Conservation (phyloP, 2,329 filamentous ascomycete genomes). For the Bipolaris sorokiniana region DNA sequence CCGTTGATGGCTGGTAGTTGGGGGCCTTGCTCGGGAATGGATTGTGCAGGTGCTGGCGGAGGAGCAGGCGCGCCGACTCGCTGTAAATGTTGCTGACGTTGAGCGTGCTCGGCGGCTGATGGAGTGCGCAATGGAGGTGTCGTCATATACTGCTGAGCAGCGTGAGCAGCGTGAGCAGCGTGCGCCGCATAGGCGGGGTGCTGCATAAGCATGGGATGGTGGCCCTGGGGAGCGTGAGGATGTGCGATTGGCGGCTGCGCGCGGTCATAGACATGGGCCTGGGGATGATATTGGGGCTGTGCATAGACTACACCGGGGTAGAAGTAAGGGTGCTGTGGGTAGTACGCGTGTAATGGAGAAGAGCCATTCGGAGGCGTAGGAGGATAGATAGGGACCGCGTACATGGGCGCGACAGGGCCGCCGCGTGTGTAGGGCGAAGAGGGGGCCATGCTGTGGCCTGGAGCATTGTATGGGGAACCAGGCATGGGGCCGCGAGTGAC, state of each 20-base stretch:
- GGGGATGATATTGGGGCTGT: constrained; percentile 38
- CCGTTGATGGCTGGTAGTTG: constrained; percentile 47
- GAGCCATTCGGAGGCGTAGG: constrained; percentile 51
- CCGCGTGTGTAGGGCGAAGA: constrained; percentile 55
- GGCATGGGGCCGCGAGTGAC: constrained; percentile 76
- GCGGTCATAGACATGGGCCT: constrained; percentile 39
- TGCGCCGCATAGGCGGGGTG: constrained; percentile 39
- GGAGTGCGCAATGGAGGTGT: constrained; percentile 49
- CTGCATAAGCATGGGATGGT: constrained; percentile 37
- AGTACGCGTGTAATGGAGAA: constrained; percentile 51
- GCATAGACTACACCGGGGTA: constrained; percentile 44
- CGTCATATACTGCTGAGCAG: constrained; percentile 44
- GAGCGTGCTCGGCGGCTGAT: constrained; percentile 50
- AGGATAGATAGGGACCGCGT: constrained; percentile 49
- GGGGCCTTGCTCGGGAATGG: constrained; percentile 43
- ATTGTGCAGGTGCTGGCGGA: constrained; percentile 24
- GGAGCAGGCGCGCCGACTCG: constrained; percentile 36
- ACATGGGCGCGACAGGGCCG: constrained; percentile 50
- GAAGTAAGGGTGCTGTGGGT: constrained; percentile 43
- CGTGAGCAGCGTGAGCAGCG: constrained; percentile 39
- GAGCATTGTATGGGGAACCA: constrained; percentile 61
- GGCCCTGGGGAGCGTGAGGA: constrained; percentile 47
- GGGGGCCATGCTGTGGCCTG: constrained; percentile 62
- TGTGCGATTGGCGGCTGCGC: constrained; percentile 49
- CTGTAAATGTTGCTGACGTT: constrained; percentile 46